Conservation (phyloP, 2,329 filamentous ascomycete genomes). For the Botrytis medusae region DNA sequence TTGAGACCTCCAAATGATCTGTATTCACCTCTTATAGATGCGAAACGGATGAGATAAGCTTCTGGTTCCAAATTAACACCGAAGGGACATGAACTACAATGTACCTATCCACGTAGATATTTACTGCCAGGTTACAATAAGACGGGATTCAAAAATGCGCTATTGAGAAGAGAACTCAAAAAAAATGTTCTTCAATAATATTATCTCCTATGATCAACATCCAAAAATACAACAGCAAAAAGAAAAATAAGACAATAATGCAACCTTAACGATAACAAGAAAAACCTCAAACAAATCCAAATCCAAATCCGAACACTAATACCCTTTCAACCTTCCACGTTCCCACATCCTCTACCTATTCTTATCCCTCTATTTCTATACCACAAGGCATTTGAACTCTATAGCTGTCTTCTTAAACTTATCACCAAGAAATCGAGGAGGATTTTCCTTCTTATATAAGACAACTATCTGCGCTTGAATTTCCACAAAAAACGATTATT, state of each 20-base stretch:
- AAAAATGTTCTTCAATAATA: too few relatives aligned
- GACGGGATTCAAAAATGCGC: too few relatives aligned
- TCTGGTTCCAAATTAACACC: background rate
- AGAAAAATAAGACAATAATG: too few relatives aligned
- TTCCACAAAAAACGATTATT: accelerated
- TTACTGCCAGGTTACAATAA: background rate
- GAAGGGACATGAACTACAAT: background rate
- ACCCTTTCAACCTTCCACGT: background rate
- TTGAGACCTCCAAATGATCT: background rate
- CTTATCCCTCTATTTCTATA: background rate
- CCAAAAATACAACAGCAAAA: too few relatives aligned
- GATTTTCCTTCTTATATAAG: background rate
- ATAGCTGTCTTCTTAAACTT: too few relatives aligned
- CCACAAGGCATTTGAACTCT: background rate
- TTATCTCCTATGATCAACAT: too few relatives aligned
- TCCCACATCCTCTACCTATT: background rate
- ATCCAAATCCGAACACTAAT: too few relatives aligned
- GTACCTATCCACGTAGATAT: background rate
- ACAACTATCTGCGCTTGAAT: background rate
- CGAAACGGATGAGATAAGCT: background rate
- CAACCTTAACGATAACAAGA: background rate
- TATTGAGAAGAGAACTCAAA: background rate
- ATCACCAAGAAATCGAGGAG: background rate
- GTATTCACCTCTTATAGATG: background rate
- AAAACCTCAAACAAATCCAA: background rate